Base-by-base conservation (phyloP, 2,329 filamentous ascomycete species). In the Diaporthe sp. region DNA sequence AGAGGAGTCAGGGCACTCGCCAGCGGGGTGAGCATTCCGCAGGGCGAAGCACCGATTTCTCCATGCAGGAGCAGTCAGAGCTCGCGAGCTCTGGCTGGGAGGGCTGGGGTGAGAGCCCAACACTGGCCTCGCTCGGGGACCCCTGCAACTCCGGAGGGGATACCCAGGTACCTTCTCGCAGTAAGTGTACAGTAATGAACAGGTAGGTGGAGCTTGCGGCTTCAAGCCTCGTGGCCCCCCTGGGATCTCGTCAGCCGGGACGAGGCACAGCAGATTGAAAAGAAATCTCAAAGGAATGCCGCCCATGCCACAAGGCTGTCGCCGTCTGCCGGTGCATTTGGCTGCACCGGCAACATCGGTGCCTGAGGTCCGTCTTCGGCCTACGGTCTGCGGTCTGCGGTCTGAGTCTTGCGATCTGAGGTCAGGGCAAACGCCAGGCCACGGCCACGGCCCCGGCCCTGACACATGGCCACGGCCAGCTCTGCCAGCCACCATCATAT, bases 171-270 rank as follows among this genome's bases (percentile, higher is more conserved):
- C 61, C 39, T 19, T 34, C 25, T 31, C 53, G 53, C 42, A 44
- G 42, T 15, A 44, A 44, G 13, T 44, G 42, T 49, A 39, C 37
- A 12, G 37, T 39, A 13, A 39, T 39, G 37, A 39, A 12, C 55
- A 42, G 10, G 57, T 2, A 42, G 65, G 65, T 55, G 65, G 65
- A 69, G 65, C 65, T 55, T 34, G 65, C 49, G n/a, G 34, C 65
- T 28, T 62, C 49, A 57, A 42, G 46, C 46, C 71, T 73, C 71
- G 58, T 65, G 58, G 71, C 44, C 55, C 71, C 58, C 71, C 71
- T 65, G 58, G 58, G 13, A 62, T 73, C 65, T 69, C 65, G 58
- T 73, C 71, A 73, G 71, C 71, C 46, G 71, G 61, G 58, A 73
- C 46, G 58, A 73, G 71, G 71, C 58, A 65, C 34, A 57, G 46